Conservation (phyloP, 2,329 filamentous ascomycete species). For the Calonectria pauciramosa region DNA sequence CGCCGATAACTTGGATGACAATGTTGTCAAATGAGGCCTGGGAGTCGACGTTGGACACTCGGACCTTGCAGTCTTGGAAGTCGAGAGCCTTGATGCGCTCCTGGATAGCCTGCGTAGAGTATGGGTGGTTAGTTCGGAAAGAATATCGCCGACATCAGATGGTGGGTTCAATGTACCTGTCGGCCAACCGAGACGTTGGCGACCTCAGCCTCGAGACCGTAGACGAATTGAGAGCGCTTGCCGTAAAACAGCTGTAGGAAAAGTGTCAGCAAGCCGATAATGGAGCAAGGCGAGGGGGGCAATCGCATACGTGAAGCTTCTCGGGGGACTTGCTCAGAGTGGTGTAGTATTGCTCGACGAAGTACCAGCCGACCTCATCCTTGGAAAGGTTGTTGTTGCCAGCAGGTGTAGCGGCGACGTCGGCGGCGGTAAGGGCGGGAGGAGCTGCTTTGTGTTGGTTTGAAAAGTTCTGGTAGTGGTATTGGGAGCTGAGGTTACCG, state of each 20-base stretch:
- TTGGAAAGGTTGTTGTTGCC: conserved; percentile 72
- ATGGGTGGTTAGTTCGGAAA: conserved; percentile 28
- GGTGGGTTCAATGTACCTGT: conserved; percentile 67
- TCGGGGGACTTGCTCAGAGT: conserved; percentile 95
- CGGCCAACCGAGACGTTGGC: conserved; percentile 89
- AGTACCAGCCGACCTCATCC: conserved; percentile 99
- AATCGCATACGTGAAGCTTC: conserved; percentile 81
- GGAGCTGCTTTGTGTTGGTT: conserved; percentile 55
- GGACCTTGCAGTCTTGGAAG: conserved; percentile 98
- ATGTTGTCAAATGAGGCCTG: conserved; percentile 95
- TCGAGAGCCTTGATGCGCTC: conserved; percentile 94
- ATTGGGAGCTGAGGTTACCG: conserved; percentile 64
- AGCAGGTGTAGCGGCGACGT: conserved; percentile 49
- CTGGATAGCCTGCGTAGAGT: conserved; percentile 80
- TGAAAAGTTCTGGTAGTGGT: conserved; percentile 55
- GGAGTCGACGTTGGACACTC: conserved; percentile 97
- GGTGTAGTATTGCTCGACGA: conserved; percentile 99
- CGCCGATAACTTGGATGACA: conserved; percentile 97
- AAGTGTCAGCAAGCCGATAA: conserved; percentile 24
- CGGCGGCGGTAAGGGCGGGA: conserved; percentile 50
- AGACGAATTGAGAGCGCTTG: conserved; percentile 95
- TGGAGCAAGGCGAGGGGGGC: not conserved
- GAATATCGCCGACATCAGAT: not conserved
- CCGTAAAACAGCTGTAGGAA: conserved; percentile 85
- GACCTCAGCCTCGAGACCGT: conserved; percentile 90